Evolutionary conservation across 306 rosid genomes (phyloP).

Genomic region (Pterocarpus macrocarpus): DNA sequence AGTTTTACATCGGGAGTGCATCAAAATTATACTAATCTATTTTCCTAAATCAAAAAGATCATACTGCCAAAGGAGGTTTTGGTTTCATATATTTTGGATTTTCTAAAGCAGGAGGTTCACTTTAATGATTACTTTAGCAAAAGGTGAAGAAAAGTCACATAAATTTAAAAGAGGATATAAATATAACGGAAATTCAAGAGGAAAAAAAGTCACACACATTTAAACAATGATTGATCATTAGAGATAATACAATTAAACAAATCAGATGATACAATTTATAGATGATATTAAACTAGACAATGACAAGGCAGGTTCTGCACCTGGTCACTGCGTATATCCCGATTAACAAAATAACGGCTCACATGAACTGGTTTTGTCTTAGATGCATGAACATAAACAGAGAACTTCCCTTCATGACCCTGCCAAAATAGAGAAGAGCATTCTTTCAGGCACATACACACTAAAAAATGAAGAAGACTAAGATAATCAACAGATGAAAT

Average conservation of each 20-base stretch:
- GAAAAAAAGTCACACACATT: conserved; percentile 10
- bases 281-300: conserved; percentile 24
- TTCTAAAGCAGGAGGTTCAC: conserved; percentile 7
- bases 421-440: conserved; percentile 52
- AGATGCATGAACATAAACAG: conserved; percentile 94
- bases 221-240: not conserved
- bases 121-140: not conserved
- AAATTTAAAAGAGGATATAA: not conserved
- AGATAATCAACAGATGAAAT: conserved; percentile 30
- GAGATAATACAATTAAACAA: conserved; percentile 1
- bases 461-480: conserved; percentile 20
- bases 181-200: not conserved
- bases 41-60: too few species aligned
- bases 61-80: not conserved
- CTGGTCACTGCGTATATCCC: conserved; percentile 83
- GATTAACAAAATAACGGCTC: conserved; percentile 79
- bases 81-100: not conserved
- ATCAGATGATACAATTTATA: not conserved
- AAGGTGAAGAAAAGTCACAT: not conserved
- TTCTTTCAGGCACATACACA: conserved; percentile 37
- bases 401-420: conserved; percentile 98
- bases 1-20: too few species aligned
- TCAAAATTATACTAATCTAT: too few species aligned
- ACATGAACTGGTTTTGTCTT: conserved; percentile 81
- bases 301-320: conserved; percentile 48